Conservation (phyloP, 2,329 filamentous ascomycete genomes). For the Sarocladiaceae sp. region DNA sequence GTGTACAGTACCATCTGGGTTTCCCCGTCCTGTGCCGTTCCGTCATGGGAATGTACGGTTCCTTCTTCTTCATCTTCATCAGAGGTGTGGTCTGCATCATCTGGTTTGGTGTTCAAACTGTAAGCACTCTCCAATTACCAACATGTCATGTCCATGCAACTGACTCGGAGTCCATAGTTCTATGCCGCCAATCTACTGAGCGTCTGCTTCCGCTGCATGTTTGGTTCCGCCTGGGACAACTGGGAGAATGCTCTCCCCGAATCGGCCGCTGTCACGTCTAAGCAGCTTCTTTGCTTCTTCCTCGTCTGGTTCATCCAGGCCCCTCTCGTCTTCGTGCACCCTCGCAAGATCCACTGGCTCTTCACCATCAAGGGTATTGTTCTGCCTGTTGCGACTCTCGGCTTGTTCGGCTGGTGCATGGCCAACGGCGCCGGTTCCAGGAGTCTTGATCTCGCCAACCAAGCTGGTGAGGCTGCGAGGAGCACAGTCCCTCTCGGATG, state of each 20-base stretch:
- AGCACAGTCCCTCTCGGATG: slow-evolving; percentile 25
- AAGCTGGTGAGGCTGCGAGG: slow-evolving; percentile 18
- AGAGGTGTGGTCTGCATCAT: slow-evolving; percentile 25
- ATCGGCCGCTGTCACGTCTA: slow-evolving; percentile 25
- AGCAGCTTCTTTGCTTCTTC: slow-evolving; percentile 30
- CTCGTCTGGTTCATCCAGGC: slow-evolving; percentile 31
- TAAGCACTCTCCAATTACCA: neutral
- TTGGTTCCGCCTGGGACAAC: slow-evolving; percentile 24
- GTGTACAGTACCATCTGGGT: slow-evolving; percentile 20
- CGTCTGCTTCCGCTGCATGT: slow-evolving; percentile 24
- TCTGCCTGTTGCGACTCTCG: slow-evolving; percentile 28
- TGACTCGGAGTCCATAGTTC: neutral
- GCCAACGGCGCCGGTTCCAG: slow-evolving; percentile 19
- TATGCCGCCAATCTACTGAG: slow-evolving; percentile 13
- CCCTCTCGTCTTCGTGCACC: slow-evolving; percentile 31
- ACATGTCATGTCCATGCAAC: neutral
- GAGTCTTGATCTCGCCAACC: slow-evolving; percentile 20
- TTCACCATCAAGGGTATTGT: slow-evolving; percentile 29
- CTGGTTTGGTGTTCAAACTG: slow-evolving; percentile 17
- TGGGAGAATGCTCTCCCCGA: slow-evolving; percentile 25
- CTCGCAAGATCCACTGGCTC: slow-evolving; percentile 26
- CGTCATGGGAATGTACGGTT: slow-evolving; percentile 25
- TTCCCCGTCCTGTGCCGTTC: slow-evolving; percentile 23
- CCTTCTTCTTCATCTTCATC: slow-evolving; percentile 26
- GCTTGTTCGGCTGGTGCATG: slow-evolving; percentile 29